A percentile compares a stretch with the other conserved stretches of the same genome.
Evolutionary conservation across 345 rosid species (phyloP).

Genomic region (Boechera stricta): DNA sequence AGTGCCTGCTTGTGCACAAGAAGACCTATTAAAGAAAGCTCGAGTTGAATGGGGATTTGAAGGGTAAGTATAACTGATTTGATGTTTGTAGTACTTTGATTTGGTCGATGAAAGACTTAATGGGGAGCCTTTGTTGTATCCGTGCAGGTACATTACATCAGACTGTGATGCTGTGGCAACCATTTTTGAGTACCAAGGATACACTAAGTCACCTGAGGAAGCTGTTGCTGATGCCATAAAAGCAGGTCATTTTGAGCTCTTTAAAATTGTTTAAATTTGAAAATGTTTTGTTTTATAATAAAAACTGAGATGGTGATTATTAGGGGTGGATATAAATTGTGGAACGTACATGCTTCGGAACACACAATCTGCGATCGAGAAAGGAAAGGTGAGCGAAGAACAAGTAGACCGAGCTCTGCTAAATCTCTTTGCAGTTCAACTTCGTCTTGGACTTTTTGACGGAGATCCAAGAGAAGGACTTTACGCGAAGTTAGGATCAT

Average conservation of each 20-base stretch:
- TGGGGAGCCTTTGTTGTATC: constrained; percentile 14
- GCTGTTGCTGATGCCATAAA: constrained; percentile 81
- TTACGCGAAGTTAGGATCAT: constrained; percentile 65
- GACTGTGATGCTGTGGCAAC: constrained; percentile 99
- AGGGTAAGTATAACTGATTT: constrained; percentile 56
- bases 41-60: constrained; percentile 85
- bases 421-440: constrained; percentile 77
- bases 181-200: constrained; percentile 72
- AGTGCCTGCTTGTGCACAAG: constrained; percentile 81
- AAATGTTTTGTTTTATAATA: not conserved
- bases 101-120: not conserved
- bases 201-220: constrained; percentile 65
- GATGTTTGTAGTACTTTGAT: constrained; percentile 7
- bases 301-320: constrained; percentile 16
- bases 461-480: constrained; percentile 75
- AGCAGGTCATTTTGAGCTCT: constrained; percentile 62
- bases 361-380: constrained; percentile 57
- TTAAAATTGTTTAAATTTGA: constrained; percentile 1
- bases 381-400: constrained; percentile 69
- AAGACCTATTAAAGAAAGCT: constrained; percentile 67
- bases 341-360: constrained; percentile 69
- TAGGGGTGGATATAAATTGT: constrained; percentile 87
- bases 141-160: constrained; percentile 78
- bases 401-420: constrained; percentile 77
- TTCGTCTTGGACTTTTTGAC: constrained; percentile 87